phyloP scores from a whole-genome alignment of 345 rosid species.

The Geranium rotundifolium region DNA sequence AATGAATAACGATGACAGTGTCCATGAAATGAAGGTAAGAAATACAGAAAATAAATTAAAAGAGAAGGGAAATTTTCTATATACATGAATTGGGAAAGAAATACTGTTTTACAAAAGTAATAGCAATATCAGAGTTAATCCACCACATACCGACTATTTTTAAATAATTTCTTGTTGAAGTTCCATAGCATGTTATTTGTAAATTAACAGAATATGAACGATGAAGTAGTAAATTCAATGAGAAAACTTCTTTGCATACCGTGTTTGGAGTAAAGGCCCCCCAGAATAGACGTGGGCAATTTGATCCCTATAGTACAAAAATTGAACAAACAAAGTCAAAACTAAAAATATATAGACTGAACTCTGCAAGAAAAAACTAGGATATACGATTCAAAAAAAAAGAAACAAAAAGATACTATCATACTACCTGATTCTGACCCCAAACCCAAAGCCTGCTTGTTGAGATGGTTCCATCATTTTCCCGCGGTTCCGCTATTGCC shows the following conservation, averaged over 20 bases:
- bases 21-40: not conserved
- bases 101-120: not conserved
- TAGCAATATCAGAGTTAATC: not conserved
- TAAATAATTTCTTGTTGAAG: no score
- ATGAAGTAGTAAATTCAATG: not conserved
- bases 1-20: conserved; percentile 3
- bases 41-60: not conserved
- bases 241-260: conserved; percentile 25
- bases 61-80: not conserved
- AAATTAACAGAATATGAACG: not conserved
- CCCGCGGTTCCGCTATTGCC: conserved; percentile 70
- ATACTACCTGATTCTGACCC: conserved; percentile 94
- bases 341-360: not conserved
- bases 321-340: conserved; percentile 2
- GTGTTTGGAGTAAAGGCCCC: conserved; percentile 69
- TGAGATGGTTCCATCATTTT: conserved; percentile 61
- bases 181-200: no score
- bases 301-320: conserved; percentile 53
- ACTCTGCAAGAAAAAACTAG: not conserved
- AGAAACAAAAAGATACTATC: conserved; percentile 19
- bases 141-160: not conserved
- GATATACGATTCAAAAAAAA: not conserved
- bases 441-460: conserved; percentile 88
- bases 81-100: not conserved
- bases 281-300: conserved; percentile 70